Evolutionary conservation across 306 rosid species (phyloP).

Genomic region (Psophocarpus tetragonolobus): DNA sequence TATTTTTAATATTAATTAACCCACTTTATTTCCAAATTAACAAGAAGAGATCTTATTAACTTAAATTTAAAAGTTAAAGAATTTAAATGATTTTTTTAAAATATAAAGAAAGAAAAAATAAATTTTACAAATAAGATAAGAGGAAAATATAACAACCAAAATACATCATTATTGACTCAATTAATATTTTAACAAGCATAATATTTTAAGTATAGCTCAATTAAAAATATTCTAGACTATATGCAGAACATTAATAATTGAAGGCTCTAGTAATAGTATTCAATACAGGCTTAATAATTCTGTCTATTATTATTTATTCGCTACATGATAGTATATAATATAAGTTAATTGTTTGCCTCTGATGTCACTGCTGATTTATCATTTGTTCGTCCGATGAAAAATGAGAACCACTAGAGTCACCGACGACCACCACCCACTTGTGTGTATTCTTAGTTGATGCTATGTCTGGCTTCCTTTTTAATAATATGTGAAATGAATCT

Average conservation of each 20-base stretch:
- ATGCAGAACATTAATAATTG: not conserved
- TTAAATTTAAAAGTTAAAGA: no score
- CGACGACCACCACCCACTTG: constrained; percentile 14
- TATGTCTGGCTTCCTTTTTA: not conserved
- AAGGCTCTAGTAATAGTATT: not conserved
- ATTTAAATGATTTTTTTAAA: no score
- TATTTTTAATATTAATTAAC: no score
- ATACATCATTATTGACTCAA: not conserved
- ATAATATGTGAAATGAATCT: not conserved
- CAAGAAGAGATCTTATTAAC: no score
- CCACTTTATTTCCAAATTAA: no score
- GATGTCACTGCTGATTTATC: not conserved
- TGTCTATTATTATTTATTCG: not conserved
- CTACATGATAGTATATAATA: not conserved
- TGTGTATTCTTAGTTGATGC: not conserved
- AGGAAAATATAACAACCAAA: no score
- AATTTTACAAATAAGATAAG: no score
- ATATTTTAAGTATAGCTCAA: not conserved
- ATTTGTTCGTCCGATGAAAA: constrained; percentile 38
- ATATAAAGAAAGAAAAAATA: no score
- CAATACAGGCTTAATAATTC: not conserved
- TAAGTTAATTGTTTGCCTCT: not conserved
- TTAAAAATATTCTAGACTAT: not conserved
- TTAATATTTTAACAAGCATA: not conserved
- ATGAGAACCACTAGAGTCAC: constrained; percentile 30